A percentile compares a stretch with the other conserved stretches of the same genome.
These are phyloP conservation scores for Liquidambar formosana DNA, from an alignment of 164 flowering plant genomes.

Conservation along the genomic window DNA sequence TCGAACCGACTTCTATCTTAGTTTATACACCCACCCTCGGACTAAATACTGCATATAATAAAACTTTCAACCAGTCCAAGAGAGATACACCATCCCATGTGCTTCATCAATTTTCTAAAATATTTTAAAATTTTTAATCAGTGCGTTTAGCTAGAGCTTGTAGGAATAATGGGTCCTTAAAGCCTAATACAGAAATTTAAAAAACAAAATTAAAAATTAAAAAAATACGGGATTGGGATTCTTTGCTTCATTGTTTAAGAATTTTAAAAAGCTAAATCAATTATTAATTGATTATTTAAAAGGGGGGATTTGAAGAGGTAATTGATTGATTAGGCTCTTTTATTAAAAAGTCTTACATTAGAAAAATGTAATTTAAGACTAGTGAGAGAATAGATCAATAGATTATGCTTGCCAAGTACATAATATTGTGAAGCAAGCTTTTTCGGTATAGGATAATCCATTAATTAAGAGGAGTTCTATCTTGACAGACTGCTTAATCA, in stretches of 20 bases:
- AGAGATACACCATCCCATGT: constrained; percentile 47
- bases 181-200: constrained; percentile 28
- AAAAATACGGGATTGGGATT: constrained; percentile 6
- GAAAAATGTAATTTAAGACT: too few relatives aligned
- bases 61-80: neutral
- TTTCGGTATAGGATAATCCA: too few relatives aligned
- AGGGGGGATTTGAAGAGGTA: neutral
- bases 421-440: too few relatives aligned
- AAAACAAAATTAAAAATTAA: too few relatives aligned
- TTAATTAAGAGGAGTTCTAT: too few relatives aligned
- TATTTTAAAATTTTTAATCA: neutral
- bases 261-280: constrained; percentile 7
- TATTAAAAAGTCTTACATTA: too few relatives aligned
- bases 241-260: constrained; percentile 13
- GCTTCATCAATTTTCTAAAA: constrained; percentile 24
- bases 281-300: neutral
- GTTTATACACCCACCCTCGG: neutral
- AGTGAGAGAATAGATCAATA: too few relatives aligned
- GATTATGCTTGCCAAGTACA: too few relatives aligned
- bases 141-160: constrained; percentile 10
- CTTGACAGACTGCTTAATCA: too few relatives aligned
- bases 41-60: constrained; percentile 12
- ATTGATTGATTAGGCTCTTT: neutral
- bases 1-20: constrained; percentile 14
- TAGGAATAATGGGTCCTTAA: constrained; percentile 33